Evolutionary conservation across 1,284 basidiomycete genomes (phyloP), one percentile per base, ranked within the genome.

Genomic region (Malassezia caprae): DNA sequence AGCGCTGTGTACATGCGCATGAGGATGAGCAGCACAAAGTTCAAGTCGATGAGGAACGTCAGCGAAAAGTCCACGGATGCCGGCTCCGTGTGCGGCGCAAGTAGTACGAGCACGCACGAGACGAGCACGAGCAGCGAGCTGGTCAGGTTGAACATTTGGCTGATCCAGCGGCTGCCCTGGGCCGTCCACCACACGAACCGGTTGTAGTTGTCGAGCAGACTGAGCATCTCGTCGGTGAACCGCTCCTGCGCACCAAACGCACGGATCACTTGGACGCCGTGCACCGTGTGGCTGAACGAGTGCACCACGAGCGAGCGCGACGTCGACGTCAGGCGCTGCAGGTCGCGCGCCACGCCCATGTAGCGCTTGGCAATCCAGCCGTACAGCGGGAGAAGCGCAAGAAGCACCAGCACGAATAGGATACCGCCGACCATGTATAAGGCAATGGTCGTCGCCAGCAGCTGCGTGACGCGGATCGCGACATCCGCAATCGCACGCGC

Each of bases 181-280:
- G 56, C 56, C 34, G 62, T 63, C 45, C 73, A 61, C 54, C 61
- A 63, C 47, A 57, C 44, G 27, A 70, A 64, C 47, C 67, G 64
- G 35, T 72, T 68, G 49, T 52, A 79, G 52, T 72, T 75, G 61
- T 81, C 79, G 21, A 80, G 56, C 21, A 76, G 73, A 8, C 70
- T 50, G 58, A 79, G 72, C 19, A 78, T 63, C 49, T 78, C 75
- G 24, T 71, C 55, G 42, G 76, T 74, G 68, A 80, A 80, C 8
- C 78, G 71, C 4, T 75, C 73, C 17, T 73, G 72, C 49, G 79
- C 79, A 45, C 78, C 79, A 52, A 78, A 81, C 0, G 79, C 77
- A 26, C 80, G 73, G 34, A 81, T 78, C 0, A 78, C 78, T 0
- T 75, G 73, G 56, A 79, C 77, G 19, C 80, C 79, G 31, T 62